A percentile compares a stretch with the other conserved stretches of the same genome.
Conservation (phyloP, 768 basidiomycete species). For the Sarcodon aspratus region DNA sequence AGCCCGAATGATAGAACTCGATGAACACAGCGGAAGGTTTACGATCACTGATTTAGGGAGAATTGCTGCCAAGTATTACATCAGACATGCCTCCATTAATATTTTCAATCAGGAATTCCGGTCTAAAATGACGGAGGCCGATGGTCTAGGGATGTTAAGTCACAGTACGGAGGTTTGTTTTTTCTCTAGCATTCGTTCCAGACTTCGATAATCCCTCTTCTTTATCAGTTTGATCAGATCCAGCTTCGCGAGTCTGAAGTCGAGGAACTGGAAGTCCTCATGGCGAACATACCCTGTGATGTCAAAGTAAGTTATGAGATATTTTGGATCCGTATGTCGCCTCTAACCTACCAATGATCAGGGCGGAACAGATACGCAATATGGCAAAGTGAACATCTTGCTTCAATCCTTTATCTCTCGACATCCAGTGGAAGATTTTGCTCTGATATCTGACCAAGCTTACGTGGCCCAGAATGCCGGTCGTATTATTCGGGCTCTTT, state of each 20-base stretch:
- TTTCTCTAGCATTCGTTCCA: neutral
- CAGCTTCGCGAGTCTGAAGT: conserved; percentile 87
- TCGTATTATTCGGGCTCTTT: conserved; percentile 85
- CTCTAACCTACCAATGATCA: conserved; percentile 15
- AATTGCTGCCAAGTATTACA: conserved; percentile 95
- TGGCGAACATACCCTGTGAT: conserved; percentile 64
- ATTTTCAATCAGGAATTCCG: conserved; percentile 75
- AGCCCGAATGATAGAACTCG: conserved; percentile 75
- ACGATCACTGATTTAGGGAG: conserved; percentile 84
- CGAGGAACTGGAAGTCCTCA: conserved; percentile 66
- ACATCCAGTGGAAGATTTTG: conserved; percentile 83
- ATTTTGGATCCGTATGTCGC: neutral
- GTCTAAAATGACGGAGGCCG: conserved; percentile 85
- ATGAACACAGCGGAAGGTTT: conserved; percentile 45
- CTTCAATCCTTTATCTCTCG: conserved; percentile 85
- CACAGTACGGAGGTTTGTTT: conserved; percentile 76
- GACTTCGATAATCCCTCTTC: neutral
- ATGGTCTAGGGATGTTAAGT: conserved; percentile 77
- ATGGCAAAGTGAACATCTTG: conserved; percentile 90
- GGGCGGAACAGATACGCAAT: conserved; percentile 54
- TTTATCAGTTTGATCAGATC: conserved; percentile 88
- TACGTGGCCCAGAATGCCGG: conserved; percentile 94
- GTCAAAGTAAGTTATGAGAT: conserved; percentile 44
- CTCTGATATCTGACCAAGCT: conserved; percentile 87
- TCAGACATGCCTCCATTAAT: conserved; percentile 76